These are phyloP conservation scores for Ophiostoma triangulosporum DNA, from an alignment of 2,329 filamentous ascomycete species.

Conservation along the genomic window DNA sequence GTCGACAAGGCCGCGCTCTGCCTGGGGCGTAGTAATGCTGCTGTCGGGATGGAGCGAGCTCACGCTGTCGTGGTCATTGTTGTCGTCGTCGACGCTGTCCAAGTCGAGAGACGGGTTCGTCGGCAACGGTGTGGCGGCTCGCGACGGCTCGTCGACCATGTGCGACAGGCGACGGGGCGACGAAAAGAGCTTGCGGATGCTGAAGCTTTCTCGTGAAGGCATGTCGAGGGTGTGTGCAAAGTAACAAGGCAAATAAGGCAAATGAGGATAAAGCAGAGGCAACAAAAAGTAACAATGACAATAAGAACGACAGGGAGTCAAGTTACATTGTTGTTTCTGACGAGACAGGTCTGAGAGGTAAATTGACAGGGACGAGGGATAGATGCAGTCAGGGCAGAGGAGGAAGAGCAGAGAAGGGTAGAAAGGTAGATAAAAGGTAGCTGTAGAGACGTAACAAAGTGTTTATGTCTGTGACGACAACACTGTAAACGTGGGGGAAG, in stretches of 20 bases:
- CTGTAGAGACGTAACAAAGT: background rate
- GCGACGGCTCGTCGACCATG: background rate
- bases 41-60: slow-evolving; percentile 19
- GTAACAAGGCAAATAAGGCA: background rate
- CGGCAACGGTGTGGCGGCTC: background rate
- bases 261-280: background rate
- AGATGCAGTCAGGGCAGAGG: background rate
- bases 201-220: slow-evolving; percentile 28
- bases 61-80: background rate
- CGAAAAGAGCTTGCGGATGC: slow-evolving; percentile 30
- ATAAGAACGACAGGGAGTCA: background rate
- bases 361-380: background rate
- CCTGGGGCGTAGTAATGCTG: slow-evolving; percentile 11
- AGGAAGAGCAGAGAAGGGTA: background rate
- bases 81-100: background rate
- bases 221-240: slow-evolving; percentile 18
- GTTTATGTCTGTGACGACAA: background rate
- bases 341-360: slow-evolving; percentile 2
- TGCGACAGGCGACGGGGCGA: slow-evolving; percentile 16
- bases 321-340: slow-evolving; percentile 8
- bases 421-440: background rate
- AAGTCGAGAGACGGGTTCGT: background rate
- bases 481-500: too few relatives aligned
- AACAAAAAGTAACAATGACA: background rate
- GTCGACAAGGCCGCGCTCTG: slow-evolving; percentile 7